Percentiles rank a stretch among this genome's conserved stretches.
Conservation (phyloP, 768 basidiomycete genomes). For the Hygrophorus russula region DNA sequence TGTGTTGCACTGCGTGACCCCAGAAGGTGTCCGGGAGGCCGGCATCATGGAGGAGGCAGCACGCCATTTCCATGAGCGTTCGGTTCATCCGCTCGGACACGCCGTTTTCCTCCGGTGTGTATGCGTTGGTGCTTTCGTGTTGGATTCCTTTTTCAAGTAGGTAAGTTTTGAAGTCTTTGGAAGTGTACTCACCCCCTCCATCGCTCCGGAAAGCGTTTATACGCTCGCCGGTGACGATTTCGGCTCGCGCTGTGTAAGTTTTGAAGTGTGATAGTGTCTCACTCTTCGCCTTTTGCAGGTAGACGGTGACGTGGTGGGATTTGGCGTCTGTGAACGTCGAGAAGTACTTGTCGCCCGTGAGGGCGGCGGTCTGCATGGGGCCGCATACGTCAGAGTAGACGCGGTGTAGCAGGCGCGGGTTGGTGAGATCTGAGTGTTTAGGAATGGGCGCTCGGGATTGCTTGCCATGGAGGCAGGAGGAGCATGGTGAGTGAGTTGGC, state of each 20-base stretch:
- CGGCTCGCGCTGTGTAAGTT: slow-evolving; percentile 6
- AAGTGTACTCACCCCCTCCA: not conserved
- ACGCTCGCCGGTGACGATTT: not conserved
- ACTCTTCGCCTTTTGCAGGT: not conserved
- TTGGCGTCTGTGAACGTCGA: slow-evolving; percentile 10
- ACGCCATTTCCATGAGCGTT: slow-evolving; percentile 11
- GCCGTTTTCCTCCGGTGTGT: slow-evolving; percentile 21
- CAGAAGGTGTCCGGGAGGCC: slow-evolving; percentile 8
- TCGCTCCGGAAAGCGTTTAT: slow-evolving; percentile 1
- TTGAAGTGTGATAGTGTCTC: not conserved
- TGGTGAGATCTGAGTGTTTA: not conserved
- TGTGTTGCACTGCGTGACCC: no score
- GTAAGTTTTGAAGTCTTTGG: slow-evolving; percentile 10
- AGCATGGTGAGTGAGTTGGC: no score
- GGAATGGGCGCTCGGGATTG: no score
- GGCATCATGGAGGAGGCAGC: slow-evolving; percentile 12
- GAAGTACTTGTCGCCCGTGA: slow-evolving; percentile 8
- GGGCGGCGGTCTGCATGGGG: slow-evolving; percentile 10
- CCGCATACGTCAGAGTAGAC: slow-evolving; percentile 17
- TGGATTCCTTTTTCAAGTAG: slow-evolving; percentile 12
- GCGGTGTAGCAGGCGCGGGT: slow-evolving; percentile 11
- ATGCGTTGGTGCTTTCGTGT: slow-evolving; percentile 13
- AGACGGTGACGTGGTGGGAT: not conserved
- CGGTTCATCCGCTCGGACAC: slow-evolving; percentile 18
- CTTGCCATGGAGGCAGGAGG: no score